phyloP scores from a whole-genome alignment of 345 rosid genomes.

The Jatropha curcas region DNA sequence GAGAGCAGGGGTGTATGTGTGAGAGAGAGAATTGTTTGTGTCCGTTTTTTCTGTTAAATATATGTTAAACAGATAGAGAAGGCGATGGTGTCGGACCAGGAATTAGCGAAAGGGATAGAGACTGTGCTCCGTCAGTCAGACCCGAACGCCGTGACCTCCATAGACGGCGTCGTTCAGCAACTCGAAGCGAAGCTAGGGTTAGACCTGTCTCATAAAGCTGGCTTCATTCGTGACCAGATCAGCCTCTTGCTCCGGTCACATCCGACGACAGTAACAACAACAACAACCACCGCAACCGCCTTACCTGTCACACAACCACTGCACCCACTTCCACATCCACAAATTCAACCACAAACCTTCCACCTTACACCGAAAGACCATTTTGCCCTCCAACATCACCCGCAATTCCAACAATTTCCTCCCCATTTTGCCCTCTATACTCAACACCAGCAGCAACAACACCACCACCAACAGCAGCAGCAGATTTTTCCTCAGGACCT shows the following conservation, averaged over 20 bases:
- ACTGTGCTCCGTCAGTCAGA: conserved; percentile 72
- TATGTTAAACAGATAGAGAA: conserved; percentile 29
- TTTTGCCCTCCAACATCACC: conserved; percentile 59
- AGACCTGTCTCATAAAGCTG: conserved; percentile 77
- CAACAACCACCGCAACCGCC: conserved; percentile 5
- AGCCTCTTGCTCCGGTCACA: conserved; percentile 63
- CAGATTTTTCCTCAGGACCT: conserved; percentile 52
- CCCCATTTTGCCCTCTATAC: conserved; percentile 38
- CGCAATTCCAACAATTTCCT: conserved; percentile 38
- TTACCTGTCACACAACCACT: background rate
- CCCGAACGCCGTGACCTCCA: conserved; percentile 60
- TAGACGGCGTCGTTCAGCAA: conserved; percentile 77
- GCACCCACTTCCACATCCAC: conserved; percentile 16
- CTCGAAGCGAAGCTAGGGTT: conserved; percentile 81
- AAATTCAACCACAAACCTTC: conserved; percentile 8
- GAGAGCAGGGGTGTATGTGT: conserved; percentile 16
- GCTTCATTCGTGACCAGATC: conserved; percentile 82
- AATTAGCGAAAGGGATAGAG: conserved; percentile 80
- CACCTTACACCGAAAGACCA: conserved; percentile 48
- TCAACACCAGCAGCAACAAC: conserved; percentile 27
- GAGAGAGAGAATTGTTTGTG: conserved; percentile 25
- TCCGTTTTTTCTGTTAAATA: conserved; percentile 46
- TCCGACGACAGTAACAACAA: conserved; percentile 16
- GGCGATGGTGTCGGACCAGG: conserved; percentile 79
- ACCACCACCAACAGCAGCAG: conserved; percentile 22